Base-by-base conservation (phyloP, 305 asterid genomes). In the Fraxinus albicans region DNA sequence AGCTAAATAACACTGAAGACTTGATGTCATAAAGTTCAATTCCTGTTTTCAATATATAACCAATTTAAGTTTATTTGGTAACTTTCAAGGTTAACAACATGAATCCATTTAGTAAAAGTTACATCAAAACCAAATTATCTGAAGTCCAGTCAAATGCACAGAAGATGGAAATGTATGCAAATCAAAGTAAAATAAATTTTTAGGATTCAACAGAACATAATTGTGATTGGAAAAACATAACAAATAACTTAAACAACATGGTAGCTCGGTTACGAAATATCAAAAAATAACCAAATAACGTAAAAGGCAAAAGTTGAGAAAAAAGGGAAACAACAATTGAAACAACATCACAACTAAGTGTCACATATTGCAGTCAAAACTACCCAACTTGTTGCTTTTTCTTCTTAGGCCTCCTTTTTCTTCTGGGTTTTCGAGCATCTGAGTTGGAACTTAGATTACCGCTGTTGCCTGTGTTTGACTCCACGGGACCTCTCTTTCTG, bases 321-420 rank as follows among this genome's bases (percentile, higher is more conserved):
- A 12, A 23, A 27, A 27, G 12, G 12, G 36, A 1, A 27, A 67
- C 82, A 81, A 42, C 72, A 72, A 33, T 81, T 58, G 33, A 67
- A 67, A 23, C 74, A 67, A 10, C 35, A 67, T 27, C 17, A 27
- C 29, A 67, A 25, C n/a, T 3, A 44, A 65, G 73, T 27, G 10
- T 33, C 40, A 23, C 50, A n/a, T 10, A 77, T n/a, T 15, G 73
- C 81, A 53, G 12, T n/a, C 42, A 12, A 60, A 79, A 15, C 63
- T 63, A 65, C 7, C 4, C 53, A 36, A 67, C 89, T 88, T 89
- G 89, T 81, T 89, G 86, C 81, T 83, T 89, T 84, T 89, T 89
- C 92, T 89, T 89, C 95, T 94, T 94, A 0, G 95, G 95, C 85
- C 98, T 91, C 88, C 98, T 90, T 88, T 96, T 96, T 81, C 99